These are phyloP conservation scores for Inonotus obliquus DNA, from an alignment of 1,284 basidiomycete species.

Conservation along the genomic window DNA sequence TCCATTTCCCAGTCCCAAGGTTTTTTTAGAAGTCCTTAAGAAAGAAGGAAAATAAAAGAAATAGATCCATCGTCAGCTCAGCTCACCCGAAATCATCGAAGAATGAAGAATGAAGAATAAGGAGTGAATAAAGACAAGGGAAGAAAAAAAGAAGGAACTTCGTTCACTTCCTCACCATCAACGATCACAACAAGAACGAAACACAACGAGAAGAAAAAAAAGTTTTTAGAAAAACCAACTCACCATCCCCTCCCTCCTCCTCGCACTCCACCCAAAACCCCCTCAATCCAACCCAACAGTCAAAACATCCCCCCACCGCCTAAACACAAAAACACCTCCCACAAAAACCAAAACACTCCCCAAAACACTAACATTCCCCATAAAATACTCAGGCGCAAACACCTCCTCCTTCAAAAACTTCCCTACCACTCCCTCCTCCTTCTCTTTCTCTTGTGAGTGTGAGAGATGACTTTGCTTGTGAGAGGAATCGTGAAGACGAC, in stretches of 20 bases:
- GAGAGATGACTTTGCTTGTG: too few species aligned
- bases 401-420: conserved; percentile 63
- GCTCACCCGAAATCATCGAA: neutral
- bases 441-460: conserved; percentile 37
- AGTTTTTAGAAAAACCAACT: too few species aligned
- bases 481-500: conserved; percentile 2
- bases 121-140: too few species aligned
- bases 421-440: conserved; percentile 55
- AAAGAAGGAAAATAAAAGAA: too few species aligned
- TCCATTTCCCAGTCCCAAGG: too few species aligned
- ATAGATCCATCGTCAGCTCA: neutral
- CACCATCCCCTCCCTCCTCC: too few species aligned
- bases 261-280: too few species aligned
- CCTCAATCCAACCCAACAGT: conserved; percentile 69
- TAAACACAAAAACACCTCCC: conserved; percentile 57
- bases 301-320: conserved; percentile 65
- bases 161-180: neutral
- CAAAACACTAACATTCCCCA: conserved; percentile 65
- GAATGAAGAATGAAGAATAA: neutral
- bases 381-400: conserved; percentile 63
- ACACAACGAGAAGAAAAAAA: too few species aligned
- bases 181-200: too few species aligned
- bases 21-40: too few species aligned
- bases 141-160: neutral
- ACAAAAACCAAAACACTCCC: conserved; percentile 61